Evolutionary conservation across 805 yeast species (phyloP), one percentile per base, ranked within the genome.

Genomic region (Dipodascus albidus): DNA sequence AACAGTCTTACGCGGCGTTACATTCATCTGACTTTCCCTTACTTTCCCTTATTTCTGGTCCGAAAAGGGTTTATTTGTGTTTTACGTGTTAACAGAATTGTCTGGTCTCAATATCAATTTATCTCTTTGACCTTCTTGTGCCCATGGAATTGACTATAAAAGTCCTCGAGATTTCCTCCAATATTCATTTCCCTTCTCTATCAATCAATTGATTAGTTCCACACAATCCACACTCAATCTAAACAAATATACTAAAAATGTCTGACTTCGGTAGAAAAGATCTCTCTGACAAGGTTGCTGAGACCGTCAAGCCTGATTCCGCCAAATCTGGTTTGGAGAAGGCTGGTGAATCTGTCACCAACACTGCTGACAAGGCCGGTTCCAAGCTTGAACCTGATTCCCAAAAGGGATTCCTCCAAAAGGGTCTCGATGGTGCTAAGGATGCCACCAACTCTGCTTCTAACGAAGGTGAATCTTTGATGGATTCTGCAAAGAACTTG

Each of bases 331-430:
- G 72, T 64, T 68, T 72, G 52, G 83, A 85, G 64, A 74, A 84
- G 72, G 82, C 82, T 60, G 83, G 84, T 75, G 95, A 88, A 72
- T 55, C 67, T 27, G 80, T 77, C 58, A 80, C 93, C 55, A 83
- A 78, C 65, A 66, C 75, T n/a, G 76, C 74, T 62, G 96, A 88
- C 74, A 73, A 77, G 64, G 69, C 75, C 53, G 87, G 83, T 55
- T 74, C 77, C 50, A 68, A 74, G 53, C 67, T 74, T 52, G 80
- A 80, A 65, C 88, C 93, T 60, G 82, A 83, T 51, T 69, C 70
- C 53, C 74, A 81, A 62, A 87, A 87, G 76, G 82, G 90, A 48
- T 69, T 78, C 58, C 70, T 78, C 56, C 96, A 89, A 75, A 73
- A 81, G 60, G 72, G 80, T 33, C 75, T 81, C 57, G 96, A 87